A percentile compares a stretch with the other conserved stretches of the same genome.
These are phyloP conservation scores for Backusella parvicylindrica DNA, from an alignment of 192 early-diverging fungal species.

Conservation along the genomic window DNA sequence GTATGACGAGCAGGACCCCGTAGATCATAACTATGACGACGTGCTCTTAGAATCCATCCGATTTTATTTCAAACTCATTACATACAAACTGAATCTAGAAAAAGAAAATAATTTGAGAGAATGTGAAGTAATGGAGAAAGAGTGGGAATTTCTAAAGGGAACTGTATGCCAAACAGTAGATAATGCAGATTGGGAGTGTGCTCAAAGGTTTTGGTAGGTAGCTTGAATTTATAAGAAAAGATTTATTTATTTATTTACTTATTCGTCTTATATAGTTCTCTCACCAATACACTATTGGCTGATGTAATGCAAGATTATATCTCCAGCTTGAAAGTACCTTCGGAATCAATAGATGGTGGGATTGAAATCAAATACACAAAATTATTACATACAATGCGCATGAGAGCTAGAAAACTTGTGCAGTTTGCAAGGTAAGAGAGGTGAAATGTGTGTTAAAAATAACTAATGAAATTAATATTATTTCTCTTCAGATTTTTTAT, in stretches of 20 bases:
- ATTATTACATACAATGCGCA: conserved; percentile 59
- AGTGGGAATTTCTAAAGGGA: conserved; percentile 76
- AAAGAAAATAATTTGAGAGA: conserved; percentile 59
- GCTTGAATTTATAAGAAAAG: not conserved
- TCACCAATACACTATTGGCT: conserved; percentile 44
- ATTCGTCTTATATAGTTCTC: conserved; percentile 33
- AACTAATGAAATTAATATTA: not conserved
- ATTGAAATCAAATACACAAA: conserved; percentile 58
- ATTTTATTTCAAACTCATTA: conserved; percentile 76
- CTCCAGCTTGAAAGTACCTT: conserved; percentile 35
- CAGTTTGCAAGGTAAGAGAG: conserved; percentile 54
- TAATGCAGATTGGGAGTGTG: conserved; percentile 70
- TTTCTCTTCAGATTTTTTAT: conserved; percentile 40
- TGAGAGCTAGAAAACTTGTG: conserved; percentile 59
- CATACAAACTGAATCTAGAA: conserved; percentile 63
- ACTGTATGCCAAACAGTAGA: conserved; percentile 66
- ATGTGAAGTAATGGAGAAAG: conserved; percentile 76
- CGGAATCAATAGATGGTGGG: conserved; percentile 32
- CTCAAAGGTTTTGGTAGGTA: conserved; percentile 70
- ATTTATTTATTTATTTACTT: conserved; percentile 2
- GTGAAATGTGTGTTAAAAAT: not conserved
- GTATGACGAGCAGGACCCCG: conserved; percentile 41
- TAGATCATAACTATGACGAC: conserved; percentile 55
- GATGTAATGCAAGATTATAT: conserved; percentile 49
- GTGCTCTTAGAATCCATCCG: conserved; percentile 68